Conservation (phyloP, 768 basidiomycete species). For the Naganishia antarctica region DNA sequence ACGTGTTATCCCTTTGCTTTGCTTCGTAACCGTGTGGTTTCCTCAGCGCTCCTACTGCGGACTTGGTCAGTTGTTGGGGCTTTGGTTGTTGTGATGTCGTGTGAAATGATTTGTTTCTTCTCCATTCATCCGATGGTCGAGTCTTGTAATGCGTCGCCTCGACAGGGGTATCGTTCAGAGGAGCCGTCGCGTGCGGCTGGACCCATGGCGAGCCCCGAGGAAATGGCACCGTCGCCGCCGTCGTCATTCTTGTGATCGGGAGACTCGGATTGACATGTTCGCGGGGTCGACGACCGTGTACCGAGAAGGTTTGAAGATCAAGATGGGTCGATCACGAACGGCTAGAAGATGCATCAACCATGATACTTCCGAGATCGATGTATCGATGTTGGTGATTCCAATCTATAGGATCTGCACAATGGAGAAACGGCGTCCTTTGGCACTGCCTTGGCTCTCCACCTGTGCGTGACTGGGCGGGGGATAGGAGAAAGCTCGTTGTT, state of each 20-base stretch:
- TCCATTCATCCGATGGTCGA: background rate
- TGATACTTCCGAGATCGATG: background rate
- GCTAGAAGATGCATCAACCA: conserved; percentile 15
- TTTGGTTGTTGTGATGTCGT: background rate
- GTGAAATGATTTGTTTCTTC: background rate
- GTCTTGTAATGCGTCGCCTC: background rate
- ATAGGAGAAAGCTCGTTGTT: background rate
- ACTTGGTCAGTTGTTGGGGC: background rate
- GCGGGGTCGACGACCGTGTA: background rate
- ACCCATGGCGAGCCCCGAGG: background rate
- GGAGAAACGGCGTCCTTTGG: background rate
- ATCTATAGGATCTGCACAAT: background rate
- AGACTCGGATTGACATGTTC: background rate
- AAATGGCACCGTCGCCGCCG: conserved; percentile 3
- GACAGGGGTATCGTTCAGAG: conserved; percentile 5
- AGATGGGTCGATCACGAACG: too few relatives aligned
- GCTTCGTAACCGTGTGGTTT: background rate
- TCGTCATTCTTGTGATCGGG: background rate
- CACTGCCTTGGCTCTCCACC: background rate
- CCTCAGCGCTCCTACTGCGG: background rate
- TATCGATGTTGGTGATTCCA: too few relatives aligned
- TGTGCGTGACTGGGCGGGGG: background rate
- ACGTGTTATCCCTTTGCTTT: background rate
- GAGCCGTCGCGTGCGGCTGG: conserved; percentile 5
- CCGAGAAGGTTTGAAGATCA: background rate